Conservation (phyloP, 2,329 filamentous ascomycete species). For the Beauveria bassiana region DNA sequence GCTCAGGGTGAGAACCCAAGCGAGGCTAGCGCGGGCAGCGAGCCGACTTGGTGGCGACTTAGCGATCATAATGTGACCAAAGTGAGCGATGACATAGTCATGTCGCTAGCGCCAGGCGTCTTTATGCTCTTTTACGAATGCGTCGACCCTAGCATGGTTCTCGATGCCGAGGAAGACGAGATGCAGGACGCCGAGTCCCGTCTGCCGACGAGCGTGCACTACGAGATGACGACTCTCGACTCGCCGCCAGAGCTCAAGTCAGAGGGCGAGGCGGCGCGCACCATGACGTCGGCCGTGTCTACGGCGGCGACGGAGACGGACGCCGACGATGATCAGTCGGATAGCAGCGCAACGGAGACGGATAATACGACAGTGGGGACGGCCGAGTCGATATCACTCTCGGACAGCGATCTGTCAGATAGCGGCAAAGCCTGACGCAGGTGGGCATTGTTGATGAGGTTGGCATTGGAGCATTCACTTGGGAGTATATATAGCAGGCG, state of each 20-base stretch:
- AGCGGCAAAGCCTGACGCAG: not conserved
- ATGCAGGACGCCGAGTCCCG: constrained; percentile 6
- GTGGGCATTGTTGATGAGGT: not conserved
- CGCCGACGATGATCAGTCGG: not conserved
- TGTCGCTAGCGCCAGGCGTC: constrained; percentile 65
- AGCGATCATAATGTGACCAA: constrained; percentile 80
- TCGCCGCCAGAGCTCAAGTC: not conserved
- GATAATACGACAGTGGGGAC: constrained; percentile 6
- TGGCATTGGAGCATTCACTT: not conserved
- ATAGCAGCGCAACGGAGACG: constrained; percentile 3
- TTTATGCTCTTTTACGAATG: constrained; percentile 98
- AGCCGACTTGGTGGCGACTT: constrained; percentile 59
- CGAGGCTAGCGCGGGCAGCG: not conserved
- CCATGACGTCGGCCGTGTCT: not conserved
- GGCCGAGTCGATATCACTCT: not conserved
- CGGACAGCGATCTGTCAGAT: not conserved
- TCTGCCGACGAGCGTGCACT: not conserved
- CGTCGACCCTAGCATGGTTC: constrained; percentile 45
- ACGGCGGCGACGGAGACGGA: not conserved
- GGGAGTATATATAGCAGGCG: not conserved
- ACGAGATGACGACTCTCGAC: not conserved
- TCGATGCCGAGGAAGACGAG: constrained; percentile 24
- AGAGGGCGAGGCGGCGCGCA: not conserved
- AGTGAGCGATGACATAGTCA: constrained; percentile 64
- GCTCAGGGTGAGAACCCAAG: not conserved